Base-by-base conservation (phyloP, 495 filamentous ascomycete genomes). In the Talaromyces wortmannii region DNA sequence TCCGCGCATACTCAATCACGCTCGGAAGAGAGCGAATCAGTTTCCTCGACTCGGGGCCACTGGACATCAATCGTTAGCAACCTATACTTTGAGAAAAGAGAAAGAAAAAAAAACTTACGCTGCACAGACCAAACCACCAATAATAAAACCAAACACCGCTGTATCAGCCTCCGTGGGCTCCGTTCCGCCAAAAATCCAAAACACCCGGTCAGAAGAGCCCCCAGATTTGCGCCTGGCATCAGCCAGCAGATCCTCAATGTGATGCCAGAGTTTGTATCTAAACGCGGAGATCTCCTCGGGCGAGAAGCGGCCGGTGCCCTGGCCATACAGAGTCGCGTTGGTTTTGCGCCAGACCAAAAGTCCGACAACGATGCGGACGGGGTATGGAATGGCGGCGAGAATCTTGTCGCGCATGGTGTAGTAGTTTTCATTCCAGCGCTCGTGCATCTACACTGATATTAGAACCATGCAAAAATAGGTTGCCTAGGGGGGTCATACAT, bases 341-440 rank as follows among this genome's bases (percentile, higher is more conserved):
- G 53, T 66, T 5, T 61, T 70, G 32, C 79, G 74, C 59, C 82
- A 79, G n/a, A 67, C 57, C 0, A 85, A 40, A 3, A 67, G 58
- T 0, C 83, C 84, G n/a, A 86, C 63, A 6, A 85, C 1, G 0
- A 81, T 47, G n/a, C 72, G 76, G 5, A 83, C 15, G 0, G 74
- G 77, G 59, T 76, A 85, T 0, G 81, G 74, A 2, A 84, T 18
- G 0, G 70, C 31, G 17, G 52, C 66, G 13, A 87, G 69, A 1
- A 77, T 65, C 31, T 78, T 63, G 36, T 74, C 72, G 31, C 83
- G 78, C 82, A 83, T 83, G 7, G 68, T 62, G 64, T 84, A 80
- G 72, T 81, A 86, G 62, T 87, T 86, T 45, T 80, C 61, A 4
- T 72, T 56, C 83, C 82, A 87, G 57, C 71, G 69, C 63, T 82